phyloP scores from a whole-genome alignment of 306 rosid species.

The Lathyrus aphaca region DNA sequence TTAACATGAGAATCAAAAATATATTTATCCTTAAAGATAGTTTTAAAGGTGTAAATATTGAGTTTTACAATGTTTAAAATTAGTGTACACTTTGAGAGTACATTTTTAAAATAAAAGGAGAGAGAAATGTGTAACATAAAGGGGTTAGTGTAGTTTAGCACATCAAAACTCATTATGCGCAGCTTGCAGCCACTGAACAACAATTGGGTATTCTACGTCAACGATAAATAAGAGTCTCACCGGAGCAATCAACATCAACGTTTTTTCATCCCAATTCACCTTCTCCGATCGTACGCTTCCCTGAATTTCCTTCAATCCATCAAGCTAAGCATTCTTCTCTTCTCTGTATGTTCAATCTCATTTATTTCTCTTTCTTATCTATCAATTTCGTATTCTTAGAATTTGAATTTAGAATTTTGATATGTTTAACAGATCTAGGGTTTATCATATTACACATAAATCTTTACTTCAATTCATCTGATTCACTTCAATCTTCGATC shows the following conservation, averaged over 20 bases:
- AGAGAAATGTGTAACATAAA: neutral
- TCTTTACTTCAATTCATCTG: neutral
- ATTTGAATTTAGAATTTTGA: neutral
- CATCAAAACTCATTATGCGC: neutral
- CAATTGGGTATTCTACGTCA: neutral
- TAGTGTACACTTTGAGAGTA: no score
- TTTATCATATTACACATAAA: neutral
- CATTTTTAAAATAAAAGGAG: no score
- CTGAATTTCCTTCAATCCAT: neutral
- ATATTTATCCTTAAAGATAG: no score
- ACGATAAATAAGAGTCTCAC: neutral
- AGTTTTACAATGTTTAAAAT: no score
- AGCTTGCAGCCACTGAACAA: neutral
- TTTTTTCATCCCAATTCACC: neutral
- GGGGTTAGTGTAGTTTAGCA: neutral
- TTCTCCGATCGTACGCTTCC: neutral
- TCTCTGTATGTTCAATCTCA: neutral
- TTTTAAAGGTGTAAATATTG: no score
- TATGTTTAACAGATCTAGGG: slow-evolving; percentile 4
- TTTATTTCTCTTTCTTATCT: neutral
- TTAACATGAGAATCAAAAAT: no score
- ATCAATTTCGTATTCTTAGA: neutral
- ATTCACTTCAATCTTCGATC: neutral
- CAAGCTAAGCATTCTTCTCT: slow-evolving; percentile 18
- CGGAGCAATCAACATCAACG: neutral